These are phyloP conservation scores for Lactarius hengduanensis DNA, from an alignment of 768 basidiomycete genomes.

Conservation along the genomic window DNA sequence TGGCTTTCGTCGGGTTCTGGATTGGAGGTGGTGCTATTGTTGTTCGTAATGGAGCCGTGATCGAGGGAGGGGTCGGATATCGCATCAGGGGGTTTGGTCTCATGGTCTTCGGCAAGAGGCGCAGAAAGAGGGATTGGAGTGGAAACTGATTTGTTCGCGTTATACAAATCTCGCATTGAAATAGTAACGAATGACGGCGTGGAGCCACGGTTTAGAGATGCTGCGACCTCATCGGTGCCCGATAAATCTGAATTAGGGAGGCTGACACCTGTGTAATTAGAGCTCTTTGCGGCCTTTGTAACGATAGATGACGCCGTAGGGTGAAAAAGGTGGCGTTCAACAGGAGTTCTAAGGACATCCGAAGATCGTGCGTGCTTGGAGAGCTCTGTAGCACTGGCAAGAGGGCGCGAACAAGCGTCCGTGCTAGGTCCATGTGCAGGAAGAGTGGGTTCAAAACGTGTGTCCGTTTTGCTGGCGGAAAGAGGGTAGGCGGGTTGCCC, in stretches of 20 bases:
- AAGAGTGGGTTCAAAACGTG: neutral
- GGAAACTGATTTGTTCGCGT: neutral
- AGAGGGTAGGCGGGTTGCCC: neutral
- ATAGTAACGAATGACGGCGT: conserved; percentile 6
- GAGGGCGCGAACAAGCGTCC: neutral
- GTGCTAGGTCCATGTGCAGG: neutral
- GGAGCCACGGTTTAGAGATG: neutral
- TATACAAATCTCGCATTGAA: conserved; percentile 13
- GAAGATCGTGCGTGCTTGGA: neutral
- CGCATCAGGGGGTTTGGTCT: neutral
- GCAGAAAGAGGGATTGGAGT: too few species aligned
- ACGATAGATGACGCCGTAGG: neutral
- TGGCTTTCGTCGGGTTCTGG: neutral
- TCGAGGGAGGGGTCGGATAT: neutral
- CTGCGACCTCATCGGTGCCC: neutral
- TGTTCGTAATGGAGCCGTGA: neutral
- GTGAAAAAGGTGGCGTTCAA: neutral
- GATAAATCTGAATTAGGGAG: neutral
- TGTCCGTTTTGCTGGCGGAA: neutral
- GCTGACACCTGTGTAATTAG: neutral
- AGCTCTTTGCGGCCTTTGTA: neutral
- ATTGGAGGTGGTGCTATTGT: too few species aligned
- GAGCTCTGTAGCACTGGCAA: neutral
- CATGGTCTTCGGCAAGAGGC: neutral
- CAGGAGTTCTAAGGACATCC: neutral